Conservation (phyloP, 2,329 filamentous ascomycete genomes). For the Chaetomiaceae sp. region DNA sequence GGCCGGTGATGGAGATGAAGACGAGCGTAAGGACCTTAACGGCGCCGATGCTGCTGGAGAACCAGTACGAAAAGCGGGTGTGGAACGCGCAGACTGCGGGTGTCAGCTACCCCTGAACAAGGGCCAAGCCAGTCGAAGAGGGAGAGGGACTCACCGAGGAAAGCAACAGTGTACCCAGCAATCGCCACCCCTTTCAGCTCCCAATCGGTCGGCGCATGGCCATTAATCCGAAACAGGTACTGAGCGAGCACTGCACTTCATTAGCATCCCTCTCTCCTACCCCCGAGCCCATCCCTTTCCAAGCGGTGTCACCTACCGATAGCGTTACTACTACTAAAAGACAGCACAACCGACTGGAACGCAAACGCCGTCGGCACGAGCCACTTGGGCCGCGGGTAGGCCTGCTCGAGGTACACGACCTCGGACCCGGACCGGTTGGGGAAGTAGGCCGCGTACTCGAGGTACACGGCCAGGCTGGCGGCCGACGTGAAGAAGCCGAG, state of each 20-base stretch:
- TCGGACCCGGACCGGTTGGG: slow-evolving; percentile 62
- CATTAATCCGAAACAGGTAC: no score
- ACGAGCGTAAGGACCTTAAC: slow-evolving; percentile 56
- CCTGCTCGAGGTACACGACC: slow-evolving; percentile 65
- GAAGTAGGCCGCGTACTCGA: slow-evolving; percentile 62
- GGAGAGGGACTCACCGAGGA: slow-evolving; percentile 41
- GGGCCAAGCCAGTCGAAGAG: neutral
- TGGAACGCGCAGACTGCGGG: slow-evolving; percentile 41
- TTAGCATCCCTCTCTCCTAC: no score
- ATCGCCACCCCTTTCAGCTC: slow-evolving; percentile 63
- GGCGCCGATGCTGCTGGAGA: slow-evolving; percentile 51
- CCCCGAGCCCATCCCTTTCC: no score
- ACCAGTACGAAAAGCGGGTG: slow-evolving; percentile 49
- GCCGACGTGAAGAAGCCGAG: slow-evolving; percentile 57
- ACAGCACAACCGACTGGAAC: slow-evolving; percentile 58
- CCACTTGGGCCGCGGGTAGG: slow-evolving; percentile 59
- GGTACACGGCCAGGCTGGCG: slow-evolving; percentile 54
- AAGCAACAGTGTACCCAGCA: slow-evolving; percentile 57
- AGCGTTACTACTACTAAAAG: slow-evolving; percentile 62
- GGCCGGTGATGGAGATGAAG: slow-evolving; percentile 53
- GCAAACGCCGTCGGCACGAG: slow-evolving; percentile 63
- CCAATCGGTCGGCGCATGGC: slow-evolving; percentile 51
- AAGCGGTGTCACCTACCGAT: no score
- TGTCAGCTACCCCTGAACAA: no score
- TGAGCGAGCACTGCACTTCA: no score